Evolutionary conservation across 306 rosid species (phyloP).

Genomic region (Prunus dulcis): DNA sequence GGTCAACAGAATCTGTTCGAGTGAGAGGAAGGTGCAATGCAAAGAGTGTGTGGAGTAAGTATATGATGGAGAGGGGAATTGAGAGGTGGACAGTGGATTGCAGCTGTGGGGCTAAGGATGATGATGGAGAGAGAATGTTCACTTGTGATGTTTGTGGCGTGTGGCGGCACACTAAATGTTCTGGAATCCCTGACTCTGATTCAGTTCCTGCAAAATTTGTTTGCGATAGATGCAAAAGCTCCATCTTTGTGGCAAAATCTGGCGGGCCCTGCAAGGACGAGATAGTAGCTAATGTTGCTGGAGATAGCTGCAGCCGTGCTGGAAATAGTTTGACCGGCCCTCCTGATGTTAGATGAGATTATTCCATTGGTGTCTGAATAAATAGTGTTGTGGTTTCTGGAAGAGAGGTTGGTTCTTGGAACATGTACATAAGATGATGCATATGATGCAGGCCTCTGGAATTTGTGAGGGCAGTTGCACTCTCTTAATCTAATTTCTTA

Average conservation of each 20-base stretch:
- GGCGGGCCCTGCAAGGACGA: conserved; percentile 52
- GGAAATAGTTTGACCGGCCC: conserved; percentile 40
- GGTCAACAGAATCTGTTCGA: conserved; percentile 43
- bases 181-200: conserved; percentile 62
- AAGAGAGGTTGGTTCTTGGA: conserved; percentile 15
- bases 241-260: conserved; percentile 24
- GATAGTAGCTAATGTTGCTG: conserved; percentile 35
- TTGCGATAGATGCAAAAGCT: conserved; percentile 58
- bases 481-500: conserved; percentile 14
- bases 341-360: conserved; percentile 36
- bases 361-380: background rate
- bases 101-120: conserved; percentile 86
- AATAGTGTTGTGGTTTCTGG: conserved; percentile 8
- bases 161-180: conserved; percentile 90
- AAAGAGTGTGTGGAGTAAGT: conserved; percentile 62
- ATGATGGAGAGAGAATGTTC: conserved; percentile 96
- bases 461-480: conserved; percentile 10
- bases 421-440: conserved; percentile 34
- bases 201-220: conserved; percentile 70
- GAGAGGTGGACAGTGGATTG: conserved; percentile 98
- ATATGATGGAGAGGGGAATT: conserved; percentile 82
- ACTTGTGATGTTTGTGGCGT: conserved; percentile 86
- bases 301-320: conserved; percentile 23
- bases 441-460: conserved; percentile 29
- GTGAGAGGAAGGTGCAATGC: conserved; percentile 68